Percentiles rank a stretch among this genome's conserved stretches.
These are phyloP conservation scores for Fusarium succisae DNA, from an alignment of 2,329 filamentous ascomycete genomes.

Conservation along the genomic window DNA sequence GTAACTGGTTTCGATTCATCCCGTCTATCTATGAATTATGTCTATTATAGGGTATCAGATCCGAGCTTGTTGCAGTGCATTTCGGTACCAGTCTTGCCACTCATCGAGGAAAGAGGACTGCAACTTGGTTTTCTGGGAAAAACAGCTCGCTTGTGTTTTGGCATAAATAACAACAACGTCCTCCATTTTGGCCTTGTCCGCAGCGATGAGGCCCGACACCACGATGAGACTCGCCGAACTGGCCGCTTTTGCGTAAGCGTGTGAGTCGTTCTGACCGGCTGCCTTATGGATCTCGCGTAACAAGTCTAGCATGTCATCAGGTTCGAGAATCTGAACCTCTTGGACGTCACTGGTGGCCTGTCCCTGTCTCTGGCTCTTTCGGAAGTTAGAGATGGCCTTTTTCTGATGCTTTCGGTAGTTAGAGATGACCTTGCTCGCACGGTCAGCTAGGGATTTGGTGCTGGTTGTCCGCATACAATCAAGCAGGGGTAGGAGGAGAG, in stretches of 20 bases:
- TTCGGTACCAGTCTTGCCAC: constrained; percentile 78
- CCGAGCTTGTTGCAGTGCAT: constrained; percentile 51
- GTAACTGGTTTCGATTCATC: constrained; percentile 11
- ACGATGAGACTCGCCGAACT: constrained; percentile 77
- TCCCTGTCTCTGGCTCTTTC: constrained; percentile 72
- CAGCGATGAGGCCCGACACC: constrained; percentile 67
- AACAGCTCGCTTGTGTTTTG: constrained; percentile 66
- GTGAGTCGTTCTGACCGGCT: constrained; percentile 70
- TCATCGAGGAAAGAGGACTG: constrained; percentile 74
- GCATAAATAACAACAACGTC: constrained; percentile 72
- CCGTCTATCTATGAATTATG: constrained; percentile 11
- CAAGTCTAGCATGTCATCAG: constrained; percentile 63
- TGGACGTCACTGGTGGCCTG: constrained; percentile 58
- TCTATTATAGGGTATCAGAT: constrained; percentile 32
- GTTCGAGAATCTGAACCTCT: constrained; percentile 50
- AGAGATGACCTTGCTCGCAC: constrained; percentile 76
- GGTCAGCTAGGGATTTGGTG: constrained; percentile 78
- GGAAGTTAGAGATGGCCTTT: constrained; percentile 75
- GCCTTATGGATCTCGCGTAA: constrained; percentile 75
- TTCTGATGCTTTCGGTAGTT: constrained; percentile 74
- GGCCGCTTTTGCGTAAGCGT: constrained; percentile 77
- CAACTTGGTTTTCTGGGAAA: constrained; percentile 66
- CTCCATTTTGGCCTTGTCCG: constrained; percentile 62
- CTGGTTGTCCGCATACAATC: constrained; percentile 78
- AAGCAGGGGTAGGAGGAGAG: constrained; percentile 80